Percentiles rank a stretch among this genome's conserved stretches.
Evolutionary conservation across 2,329 filamentous ascomycete genomes (phyloP).

Genomic region (Fusarium metavorans): DNA sequence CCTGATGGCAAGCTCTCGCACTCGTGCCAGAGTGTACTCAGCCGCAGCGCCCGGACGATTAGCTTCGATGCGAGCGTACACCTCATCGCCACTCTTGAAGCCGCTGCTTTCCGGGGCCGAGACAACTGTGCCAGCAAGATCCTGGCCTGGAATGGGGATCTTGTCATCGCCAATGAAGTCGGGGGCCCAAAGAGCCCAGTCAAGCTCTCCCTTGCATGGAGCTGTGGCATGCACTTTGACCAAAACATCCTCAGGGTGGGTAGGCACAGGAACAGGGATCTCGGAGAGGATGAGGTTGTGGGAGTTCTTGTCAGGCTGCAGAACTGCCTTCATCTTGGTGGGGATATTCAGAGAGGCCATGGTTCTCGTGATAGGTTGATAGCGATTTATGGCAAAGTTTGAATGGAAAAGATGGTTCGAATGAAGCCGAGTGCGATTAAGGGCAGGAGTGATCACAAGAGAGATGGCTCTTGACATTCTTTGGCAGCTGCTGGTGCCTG

Average conservation of each 20-base stretch:
- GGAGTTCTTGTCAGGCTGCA: constrained; percentile 28
- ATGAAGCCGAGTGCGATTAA: neutral
- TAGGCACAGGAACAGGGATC: constrained; percentile 30
- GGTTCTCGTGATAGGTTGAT: neutral
- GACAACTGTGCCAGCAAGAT: constrained; percentile 54
- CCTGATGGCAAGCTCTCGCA: constrained; percentile 49
- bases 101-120: constrained; percentile 38
- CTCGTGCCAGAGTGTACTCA: constrained; percentile 27
- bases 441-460: neutral
- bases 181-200: constrained; percentile 44
- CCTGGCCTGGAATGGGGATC: constrained; percentile 50
- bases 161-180: constrained; percentile 36
- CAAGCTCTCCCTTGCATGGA: constrained; percentile 48
- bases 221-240: constrained; percentile 50
- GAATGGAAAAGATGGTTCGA: neutral
- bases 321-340: constrained; percentile 24
- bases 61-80: constrained; percentile 32
- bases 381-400: neutral
- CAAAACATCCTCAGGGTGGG: constrained; percentile 44
- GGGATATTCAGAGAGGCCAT: constrained; percentile 14
- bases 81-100: constrained; percentile 34
- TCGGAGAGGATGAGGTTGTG: constrained; percentile 24
- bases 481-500: neutral
- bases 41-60: constrained; percentile 20
- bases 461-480: neutral